Conservation (phyloP, 208 protist species). For the Leishmania tarentolae region DNA sequence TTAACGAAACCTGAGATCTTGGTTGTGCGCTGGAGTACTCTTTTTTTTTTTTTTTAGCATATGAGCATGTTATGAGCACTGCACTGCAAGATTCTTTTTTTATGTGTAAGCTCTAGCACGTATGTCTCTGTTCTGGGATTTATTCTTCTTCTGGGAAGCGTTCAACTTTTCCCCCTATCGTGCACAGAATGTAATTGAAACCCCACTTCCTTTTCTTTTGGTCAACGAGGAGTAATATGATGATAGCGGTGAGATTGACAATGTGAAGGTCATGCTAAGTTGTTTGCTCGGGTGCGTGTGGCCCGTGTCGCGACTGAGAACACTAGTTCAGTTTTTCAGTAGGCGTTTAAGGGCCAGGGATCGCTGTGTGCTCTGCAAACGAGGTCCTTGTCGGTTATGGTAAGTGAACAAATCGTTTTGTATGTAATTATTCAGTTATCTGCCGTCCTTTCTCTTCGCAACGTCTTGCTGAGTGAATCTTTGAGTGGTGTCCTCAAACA, state of each 20-base stretch:
- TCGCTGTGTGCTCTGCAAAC: too few relatives aligned
- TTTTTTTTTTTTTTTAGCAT: neutral
- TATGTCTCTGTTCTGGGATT: neutral
- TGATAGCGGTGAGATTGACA: too few relatives aligned
- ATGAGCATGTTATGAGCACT: neutral
- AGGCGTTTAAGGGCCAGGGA: neutral
- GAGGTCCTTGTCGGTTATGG: too few relatives aligned
- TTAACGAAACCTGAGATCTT: too few relatives aligned
- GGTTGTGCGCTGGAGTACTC: neutral
- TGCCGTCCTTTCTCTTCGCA: neutral
- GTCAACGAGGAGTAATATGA: neutral
- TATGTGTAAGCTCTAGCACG: neutral
- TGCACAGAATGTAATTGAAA: neutral
- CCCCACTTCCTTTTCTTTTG: slow-evolving; percentile 3
- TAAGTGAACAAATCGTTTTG: neutral
- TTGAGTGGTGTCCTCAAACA: neutral
- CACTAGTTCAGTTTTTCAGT: neutral
- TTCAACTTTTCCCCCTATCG: neutral
- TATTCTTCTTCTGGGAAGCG: neutral
- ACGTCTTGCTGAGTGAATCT: neutral
- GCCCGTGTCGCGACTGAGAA: neutral
- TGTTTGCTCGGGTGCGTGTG: too few relatives aligned
- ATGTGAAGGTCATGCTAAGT: neutral
- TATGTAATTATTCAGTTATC: neutral
- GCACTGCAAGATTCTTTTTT: neutral